Percentiles rank a stretch among this genome's conserved stretches.
These are phyloP conservation scores for Pleodorina starrii DNA, from an alignment of 139 green algal genomes.

Conservation along the genomic window DNA sequence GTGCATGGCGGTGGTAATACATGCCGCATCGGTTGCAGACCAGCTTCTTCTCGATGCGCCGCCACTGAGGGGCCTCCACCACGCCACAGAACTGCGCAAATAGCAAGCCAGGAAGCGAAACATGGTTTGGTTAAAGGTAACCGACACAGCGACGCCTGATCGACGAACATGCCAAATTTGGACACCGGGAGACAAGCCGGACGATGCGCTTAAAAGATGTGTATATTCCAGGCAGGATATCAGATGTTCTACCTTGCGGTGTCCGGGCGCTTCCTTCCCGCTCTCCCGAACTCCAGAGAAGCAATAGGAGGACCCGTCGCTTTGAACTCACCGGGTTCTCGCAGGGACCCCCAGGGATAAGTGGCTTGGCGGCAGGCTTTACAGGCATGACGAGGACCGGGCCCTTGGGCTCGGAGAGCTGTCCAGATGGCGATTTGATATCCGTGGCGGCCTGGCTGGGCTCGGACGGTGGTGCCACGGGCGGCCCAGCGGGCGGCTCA, in stretches of 20 bases:
- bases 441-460: not conserved
- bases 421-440: not conserved
- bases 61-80: constrained; percentile 38
- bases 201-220: too few species aligned
- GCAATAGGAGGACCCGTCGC: too few species aligned
- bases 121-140: too few species aligned
- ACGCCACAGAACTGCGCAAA: constrained; percentile 46
- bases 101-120: too few species aligned
- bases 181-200: too few species aligned
- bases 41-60: constrained; percentile 48
- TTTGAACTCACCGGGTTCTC: constrained; percentile 20
- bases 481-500: not conserved
- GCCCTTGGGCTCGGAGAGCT: not conserved
- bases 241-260: too few species aligned
- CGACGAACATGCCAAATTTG: too few species aligned
- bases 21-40: constrained; percentile 53
- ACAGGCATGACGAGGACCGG: not conserved
- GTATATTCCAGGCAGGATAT: too few species aligned
- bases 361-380: not conserved
- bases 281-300: too few species aligned
- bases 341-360: constrained; percentile 13
- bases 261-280: too few species aligned
- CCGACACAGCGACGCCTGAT: too few species aligned
- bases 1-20: constrained; percentile 45
- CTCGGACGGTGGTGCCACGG: not conserved